phyloP scores from a whole-genome alignment of 1,139 yeast genomes.

The Saccharomyces hybrid region DNA sequence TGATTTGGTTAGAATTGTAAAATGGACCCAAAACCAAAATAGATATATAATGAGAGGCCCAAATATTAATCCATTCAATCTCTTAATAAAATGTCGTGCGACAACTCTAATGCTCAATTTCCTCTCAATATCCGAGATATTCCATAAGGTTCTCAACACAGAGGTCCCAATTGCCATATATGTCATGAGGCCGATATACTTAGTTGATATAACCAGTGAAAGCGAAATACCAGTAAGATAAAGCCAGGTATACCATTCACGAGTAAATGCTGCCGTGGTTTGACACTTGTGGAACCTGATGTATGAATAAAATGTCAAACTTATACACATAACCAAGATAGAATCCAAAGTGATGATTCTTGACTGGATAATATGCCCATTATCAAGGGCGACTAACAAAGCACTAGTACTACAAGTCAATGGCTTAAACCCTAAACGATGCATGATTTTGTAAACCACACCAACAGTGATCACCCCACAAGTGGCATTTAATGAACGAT shows the following conservation, averaged over 20 bases:
- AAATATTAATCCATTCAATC: constrained; percentile 64
- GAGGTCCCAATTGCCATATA: constrained; percentile 81
- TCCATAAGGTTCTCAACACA: constrained; percentile 81
- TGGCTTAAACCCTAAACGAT: too few species aligned
- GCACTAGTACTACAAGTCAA: too few species aligned
- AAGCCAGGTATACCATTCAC: constrained; percentile 84
- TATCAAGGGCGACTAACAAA: constrained; percentile 67
- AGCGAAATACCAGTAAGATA: constrained; percentile 72
- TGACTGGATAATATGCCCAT: constrained; percentile 87
- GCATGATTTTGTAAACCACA: too few species aligned
- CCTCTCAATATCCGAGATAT: constrained; percentile 59
- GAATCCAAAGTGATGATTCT: constrained; percentile 88
- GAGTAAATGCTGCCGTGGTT: constrained; percentile 43
- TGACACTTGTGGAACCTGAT: constrained; percentile 73
- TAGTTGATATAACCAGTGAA: constrained; percentile 86
- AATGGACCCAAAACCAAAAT: constrained; percentile 92
- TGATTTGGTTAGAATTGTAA: constrained; percentile 66
- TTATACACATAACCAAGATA: constrained; percentile 73
- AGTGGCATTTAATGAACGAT: constrained; percentile 69
- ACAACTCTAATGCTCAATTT: constrained; percentile 59
- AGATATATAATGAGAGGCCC: constrained; percentile 78
- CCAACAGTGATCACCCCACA: constrained; percentile 51
- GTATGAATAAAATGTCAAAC: constrained; percentile 68
- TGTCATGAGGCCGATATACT: constrained; percentile 91
- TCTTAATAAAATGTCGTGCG: constrained; percentile 64